These are phyloP conservation scores for Saccharum officinarum DNA, from an alignment of 176 grass and related monocot species.

Conservation along the genomic window DNA sequence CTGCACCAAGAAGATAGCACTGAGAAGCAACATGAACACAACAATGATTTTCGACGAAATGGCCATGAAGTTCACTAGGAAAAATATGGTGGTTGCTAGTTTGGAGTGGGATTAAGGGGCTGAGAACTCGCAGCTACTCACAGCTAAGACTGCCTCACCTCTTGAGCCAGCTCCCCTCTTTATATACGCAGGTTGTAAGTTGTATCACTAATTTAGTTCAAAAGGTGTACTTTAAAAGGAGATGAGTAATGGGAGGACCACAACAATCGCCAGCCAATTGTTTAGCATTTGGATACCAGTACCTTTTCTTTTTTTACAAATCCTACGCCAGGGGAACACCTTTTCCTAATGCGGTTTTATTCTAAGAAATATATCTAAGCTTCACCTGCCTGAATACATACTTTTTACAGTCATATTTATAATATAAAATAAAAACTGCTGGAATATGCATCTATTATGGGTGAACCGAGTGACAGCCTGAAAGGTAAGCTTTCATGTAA, in stretches of 20 bases:
- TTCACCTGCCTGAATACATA: conserved; percentile 41
- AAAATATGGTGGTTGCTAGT: neutral
- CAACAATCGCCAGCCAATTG: conserved; percentile 36
- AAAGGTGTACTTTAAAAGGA: conserved; percentile 42
- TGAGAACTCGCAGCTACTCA: conserved; percentile 5
- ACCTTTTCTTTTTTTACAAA: conserved; percentile 19
- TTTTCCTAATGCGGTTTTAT: conserved; percentile 62
- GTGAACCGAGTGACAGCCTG: conserved; percentile 24
- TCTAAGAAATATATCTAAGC: conserved; percentile 46
- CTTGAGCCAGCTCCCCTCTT: conserved; percentile 43
- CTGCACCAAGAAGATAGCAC: conserved; percentile 44
- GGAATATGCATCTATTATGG: conserved; percentile 33
- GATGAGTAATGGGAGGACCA: conserved; percentile 43
- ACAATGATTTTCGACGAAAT: conserved; percentile 5
- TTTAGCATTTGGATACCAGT: conserved; percentile 35
- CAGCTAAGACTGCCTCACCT: conserved; percentile 10
- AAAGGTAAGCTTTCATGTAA: conserved; percentile 31
- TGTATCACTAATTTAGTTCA: conserved; percentile 37
- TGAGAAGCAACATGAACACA: conserved; percentile 36
- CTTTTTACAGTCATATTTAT: conserved; percentile 12
- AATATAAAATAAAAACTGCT: neutral
- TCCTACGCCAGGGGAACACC: conserved; percentile 25
- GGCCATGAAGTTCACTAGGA: conserved; percentile 37
- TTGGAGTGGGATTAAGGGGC: conserved; percentile 23
- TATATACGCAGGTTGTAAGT: conserved; percentile 49